Conservation (phyloP, 108 stramenopile species). For the Conticribra weissflogii region DNA sequence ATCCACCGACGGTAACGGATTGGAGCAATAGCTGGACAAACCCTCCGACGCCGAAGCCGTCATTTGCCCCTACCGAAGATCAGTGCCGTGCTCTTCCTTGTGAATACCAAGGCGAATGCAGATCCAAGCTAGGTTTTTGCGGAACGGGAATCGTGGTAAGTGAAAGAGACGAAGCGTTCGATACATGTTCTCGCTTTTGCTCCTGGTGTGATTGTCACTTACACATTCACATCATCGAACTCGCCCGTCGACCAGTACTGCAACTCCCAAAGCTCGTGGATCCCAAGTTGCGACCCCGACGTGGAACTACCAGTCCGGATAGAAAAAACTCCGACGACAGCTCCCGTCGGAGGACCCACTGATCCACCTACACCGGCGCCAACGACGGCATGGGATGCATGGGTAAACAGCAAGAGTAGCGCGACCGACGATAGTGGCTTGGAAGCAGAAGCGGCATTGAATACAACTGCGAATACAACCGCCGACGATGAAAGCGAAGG, state of each 20-base stretch:
- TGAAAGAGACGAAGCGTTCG: too few relatives aligned
- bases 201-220: background rate
- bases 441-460: too few relatives aligned
- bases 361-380: conserved; percentile 14
- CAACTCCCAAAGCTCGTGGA: conserved; percentile 30
- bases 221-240: background rate
- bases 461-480: background rate
- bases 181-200: conserved; percentile 4
- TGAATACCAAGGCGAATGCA: conserved; percentile 36
- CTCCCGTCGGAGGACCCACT: too few relatives aligned
- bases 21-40: conserved; percentile 5
- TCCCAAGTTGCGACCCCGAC: conserved; percentile 2
- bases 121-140: conserved; percentile 33
- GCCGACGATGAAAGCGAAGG: background rate
- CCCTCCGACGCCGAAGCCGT: conserved; percentile 17
- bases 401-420: conserved; percentile 3
- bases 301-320: background rate
- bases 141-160: conserved; percentile 22
- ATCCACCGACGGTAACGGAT: background rate
- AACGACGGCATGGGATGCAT: conserved; percentile 9
- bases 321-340: background rate
- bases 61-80: conserved; percentile 23
- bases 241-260: conserved; percentile 21
- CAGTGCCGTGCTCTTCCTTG: conserved; percentile 39
- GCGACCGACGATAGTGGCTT: background rate